Evolutionary conservation across 2,329 filamentous ascomycete species (phyloP), one percentile per base, ranked within the genome.

Genomic region (Talaromyces sp.): DNA sequence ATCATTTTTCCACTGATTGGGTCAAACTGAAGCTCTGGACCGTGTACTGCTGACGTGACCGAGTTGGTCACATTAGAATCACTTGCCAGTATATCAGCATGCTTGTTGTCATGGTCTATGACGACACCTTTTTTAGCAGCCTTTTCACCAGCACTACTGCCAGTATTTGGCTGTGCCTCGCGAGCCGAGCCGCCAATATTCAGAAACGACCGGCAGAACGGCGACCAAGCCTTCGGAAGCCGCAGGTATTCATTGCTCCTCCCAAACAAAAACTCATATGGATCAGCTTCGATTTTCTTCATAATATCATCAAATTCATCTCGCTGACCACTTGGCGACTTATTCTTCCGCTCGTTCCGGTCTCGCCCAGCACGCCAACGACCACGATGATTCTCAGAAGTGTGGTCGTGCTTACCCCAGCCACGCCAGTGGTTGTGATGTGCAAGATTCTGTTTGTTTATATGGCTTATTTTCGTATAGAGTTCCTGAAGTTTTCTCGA

Each of bases 251-350:
- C 64, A 54, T 73, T 64, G 42, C 72, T 69, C 55, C 69, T 72
- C 14, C 77, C 77, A 65, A 80, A 80, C 3, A 79, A 52, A 33
- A 72, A 73, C n/a, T 65, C 66, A 62, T 75, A 77, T 5, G 78
- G 76, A 66, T 79, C 76, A 16, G 64, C 65, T 42, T 76, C 71
- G 23, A 79, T 68, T 16, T 67, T 66, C 44, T 67, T 73, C 65
- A 71, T 73, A 53, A 79, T 67, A 53, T 72, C 66, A 16, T 75
- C 69, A 64, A 78, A 70, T 12, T 65, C 61, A 10, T 70, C 65
- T 28, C 68, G 63, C 12, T 65, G 69, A 14, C 64, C 59, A 30
- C 60, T 63, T 44, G 71, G 67, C 4, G 63, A 60, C 27, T 72
- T 64, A 27, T 47, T 10, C n/a, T 67, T 68, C 70, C 47, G 65